phyloP scores from a whole-genome alignment of 176 grass and related monocot species.

The Melocanna baccifera region DNA sequence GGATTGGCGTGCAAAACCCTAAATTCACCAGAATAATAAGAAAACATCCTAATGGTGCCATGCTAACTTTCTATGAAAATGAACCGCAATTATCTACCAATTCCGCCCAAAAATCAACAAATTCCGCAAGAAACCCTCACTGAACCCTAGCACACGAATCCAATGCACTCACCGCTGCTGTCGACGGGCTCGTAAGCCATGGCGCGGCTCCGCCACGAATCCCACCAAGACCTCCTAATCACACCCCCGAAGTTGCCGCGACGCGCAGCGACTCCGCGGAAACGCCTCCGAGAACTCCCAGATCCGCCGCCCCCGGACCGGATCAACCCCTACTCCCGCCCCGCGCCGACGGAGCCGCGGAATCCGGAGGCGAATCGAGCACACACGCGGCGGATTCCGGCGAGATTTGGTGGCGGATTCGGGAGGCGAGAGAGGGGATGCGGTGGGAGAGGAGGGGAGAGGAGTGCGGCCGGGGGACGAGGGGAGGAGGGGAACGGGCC shows the following conservation, averaged over 20 bases:
- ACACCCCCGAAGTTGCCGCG: not conserved
- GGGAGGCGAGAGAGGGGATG: not conserved
- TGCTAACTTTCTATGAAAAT: not conserved
- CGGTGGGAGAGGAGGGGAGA: not conserved
- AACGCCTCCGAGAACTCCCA: not conserved
- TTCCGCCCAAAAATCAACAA: not conserved
- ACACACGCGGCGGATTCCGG: not conserved
- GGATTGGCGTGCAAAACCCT: not conserved
- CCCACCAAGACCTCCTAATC: not conserved
- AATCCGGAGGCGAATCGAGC: not conserved
- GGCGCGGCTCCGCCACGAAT: not conserved
- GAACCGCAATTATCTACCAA: not conserved
- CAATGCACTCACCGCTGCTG: constrained; percentile 57
- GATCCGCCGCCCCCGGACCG: not conserved
- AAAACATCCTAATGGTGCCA: not conserved
- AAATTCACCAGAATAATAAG: not conserved
- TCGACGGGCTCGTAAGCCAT: constrained; percentile 50
- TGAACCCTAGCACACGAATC: not conserved
- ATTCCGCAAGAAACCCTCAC: not conserved
- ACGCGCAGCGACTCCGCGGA: not conserved
- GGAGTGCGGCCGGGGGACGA: not conserved
- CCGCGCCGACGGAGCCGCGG: not conserved
- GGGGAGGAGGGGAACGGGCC: not conserved
- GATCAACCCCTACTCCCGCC: not conserved
- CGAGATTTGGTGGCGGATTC: constrained; percentile 7